Evolutionary conservation across 768 basidiomycete genomes (phyloP), one percentile per base, ranked within the genome.

Genomic region (Amanita pseudoporphyria): DNA sequence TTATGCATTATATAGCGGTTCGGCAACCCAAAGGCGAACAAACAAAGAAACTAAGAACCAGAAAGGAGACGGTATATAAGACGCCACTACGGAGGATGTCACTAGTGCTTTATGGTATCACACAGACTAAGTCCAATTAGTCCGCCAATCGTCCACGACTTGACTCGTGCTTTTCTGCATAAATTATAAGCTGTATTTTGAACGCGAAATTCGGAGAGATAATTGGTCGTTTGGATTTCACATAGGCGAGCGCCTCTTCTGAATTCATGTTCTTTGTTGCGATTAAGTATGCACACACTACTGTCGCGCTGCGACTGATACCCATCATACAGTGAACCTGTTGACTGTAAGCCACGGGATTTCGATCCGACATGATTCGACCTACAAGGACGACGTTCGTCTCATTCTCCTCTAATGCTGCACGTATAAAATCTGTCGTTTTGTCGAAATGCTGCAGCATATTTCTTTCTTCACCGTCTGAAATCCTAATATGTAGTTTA

Each of bases 261-360:
- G 77, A 70, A 4, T 62, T 61, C 77, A 84, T 80, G 14, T 68
- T 65, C 22, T 67, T 72, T 9, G 74, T 71, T 14, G 75, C 73
- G 16, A 82, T 64, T 37, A 84, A 67, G 64, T 87, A 89, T 47
- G 84, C 87, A 53, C 82, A 81, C 3, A 88, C 79, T 22, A 87
- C 74, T 4, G 84, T 87, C 1, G 87, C 76, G 37, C 83, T 85
- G 19, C 87, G 74, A 56, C 83, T 85, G 51, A 87, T 73, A 36
- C 87, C 87, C 63, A 81, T 78, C 35, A 79, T 63, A 60, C 87
- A 89, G 61, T 90, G 87, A 10, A 89, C 83, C 84, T 87, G 46
- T 55, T 5, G 26, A 47, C 30, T 16, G 16, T 39, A 10, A 49
- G 30, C 49, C 7, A 16, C 45, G 13, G 36, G 32, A 9, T 38